Conservation (phyloP, 257 asterid genomes). For the Solanum ossicruentum region DNA sequence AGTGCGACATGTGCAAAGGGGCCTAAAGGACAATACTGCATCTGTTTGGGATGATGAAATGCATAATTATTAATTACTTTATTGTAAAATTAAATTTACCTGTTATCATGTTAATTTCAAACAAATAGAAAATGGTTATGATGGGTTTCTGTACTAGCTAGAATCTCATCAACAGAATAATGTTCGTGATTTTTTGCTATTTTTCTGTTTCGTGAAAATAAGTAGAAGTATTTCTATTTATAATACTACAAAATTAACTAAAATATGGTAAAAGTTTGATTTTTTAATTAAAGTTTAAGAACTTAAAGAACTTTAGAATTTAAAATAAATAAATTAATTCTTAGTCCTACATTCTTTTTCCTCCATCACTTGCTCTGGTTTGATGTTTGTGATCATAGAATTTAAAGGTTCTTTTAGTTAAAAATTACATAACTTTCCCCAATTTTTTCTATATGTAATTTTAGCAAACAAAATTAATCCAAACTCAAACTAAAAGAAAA, state of each 20-base stretch:
- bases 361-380: too few species aligned
- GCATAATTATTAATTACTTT: not conserved
- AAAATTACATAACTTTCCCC: too few species aligned
- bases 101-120: not conserved
- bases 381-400: too few species aligned
- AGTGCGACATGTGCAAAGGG: slow-evolving; percentile 44
- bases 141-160: not conserved
- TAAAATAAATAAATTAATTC: too few species aligned
- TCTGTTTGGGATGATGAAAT: slow-evolving; percentile 24
- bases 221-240: not conserved
- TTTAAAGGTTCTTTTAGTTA: too few species aligned
- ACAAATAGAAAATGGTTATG: not conserved
- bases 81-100: not conserved
- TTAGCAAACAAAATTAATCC: too few species aligned
- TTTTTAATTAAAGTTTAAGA: too few species aligned
- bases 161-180: not conserved
- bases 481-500: too few species aligned
- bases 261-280: too few species aligned
- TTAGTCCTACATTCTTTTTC: too few species aligned
- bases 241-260: not conserved
- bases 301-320: too few species aligned
- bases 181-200: not conserved
- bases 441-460: too few species aligned
- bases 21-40: slow-evolving; percentile 36
- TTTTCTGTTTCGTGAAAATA: not conserved